Base-by-base conservation (phyloP, 2,329 filamentous ascomycete species). In the Trichophyton benhamiae region DNA sequence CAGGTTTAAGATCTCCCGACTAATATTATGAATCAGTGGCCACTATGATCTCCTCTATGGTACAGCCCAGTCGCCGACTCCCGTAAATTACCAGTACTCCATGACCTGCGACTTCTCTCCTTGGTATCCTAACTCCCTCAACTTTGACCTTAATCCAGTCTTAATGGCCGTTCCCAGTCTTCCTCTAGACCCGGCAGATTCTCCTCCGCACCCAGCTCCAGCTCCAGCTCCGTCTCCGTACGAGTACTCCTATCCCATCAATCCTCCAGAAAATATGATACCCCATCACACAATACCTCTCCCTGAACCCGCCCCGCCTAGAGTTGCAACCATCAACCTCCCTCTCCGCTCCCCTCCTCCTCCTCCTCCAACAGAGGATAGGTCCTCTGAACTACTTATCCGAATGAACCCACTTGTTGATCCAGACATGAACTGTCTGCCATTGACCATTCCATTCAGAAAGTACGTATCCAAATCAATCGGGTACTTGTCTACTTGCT, bases 21-120 rank as follows among this genome's bases (percentile, higher is more conserved):
- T 38, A 38, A 38, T 9, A 38, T 38, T 30, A 38, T 38, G 33
- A 4, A n/a, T 17, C 20, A 86, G 83, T 48, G 90, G 89, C 63
- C 94, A 97, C 75, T 99, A 97, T 74, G 94, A 97, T 73, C 86
- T 99, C 64, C 81, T 97, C 38, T 99, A 99, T 78, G 86, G 84
- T 71, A 77, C 80, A 30, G 81, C 82, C 65, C 67, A 68, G 6
- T 57, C 49, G 3, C 46, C 75, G 58, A 71, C 72, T 33, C 66
- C 75, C 55, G 74, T 76, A 60, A 76, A 76, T 63, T 72, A 70
- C 62, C 75, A 76, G 64, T 75, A 74, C 63, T 72, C 68, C 60
- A 71, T 76, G 69, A 71, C 72, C 49, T 71, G 72, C 62, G 70
- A 72, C 63, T 75, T 72, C 64, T 60, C 67, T 27, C 66, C 71